Evolutionary conservation across 768 basidiomycete genomes (phyloP), one percentile per base, ranked within the genome.

Genomic region (Podaxis sp.): DNA sequence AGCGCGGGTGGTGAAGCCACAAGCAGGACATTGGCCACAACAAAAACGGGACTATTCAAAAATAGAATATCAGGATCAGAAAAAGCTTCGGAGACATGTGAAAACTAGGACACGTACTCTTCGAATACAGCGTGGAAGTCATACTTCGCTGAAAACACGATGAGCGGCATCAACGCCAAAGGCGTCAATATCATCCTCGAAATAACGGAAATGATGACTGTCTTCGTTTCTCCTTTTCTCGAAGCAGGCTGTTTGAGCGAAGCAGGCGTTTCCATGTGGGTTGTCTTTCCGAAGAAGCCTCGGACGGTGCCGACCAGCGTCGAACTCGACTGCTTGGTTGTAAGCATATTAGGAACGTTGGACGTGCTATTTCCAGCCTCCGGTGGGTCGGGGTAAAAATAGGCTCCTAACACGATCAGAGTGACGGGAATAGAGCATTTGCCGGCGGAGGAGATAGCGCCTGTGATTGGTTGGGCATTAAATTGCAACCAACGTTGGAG

Each of bases 151-250:
- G 86, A 81, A 5, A 87, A 65, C 11, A 84, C 84, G 71, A 98
- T 81, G 7, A 95, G 63, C 0, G 96, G 97, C 57, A 96, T 78
- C 46, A 96, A 75, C 2, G 95, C 48, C 51, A 88, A 48, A 1
- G 96, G 95, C 4, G 92, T 90, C 65, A 99, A 71, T 30, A 98
- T 71, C 96, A 98, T 98, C 67, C 96, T 78, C 49, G 90, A 83
- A 13, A 89, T 44, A n/a, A 98, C 85, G 2, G 93, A 85, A 13
- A 98, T 83, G n/a, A 89, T 71, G 15, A 98, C 86, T 2, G 95
- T 95, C 71, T 82, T 85, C 30, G 87, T 87, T 80, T 97, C 95
- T 2, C 93, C 93, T 2, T 72, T 72, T 30, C 54, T n/a, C 19
- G 52, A 53, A 58, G 67, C 59, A 42, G 66, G 60, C 59, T 56